Evolutionary conservation across 2,329 filamentous ascomycete species (phyloP), one percentile per base, ranked within the genome.

Genomic region (Mycogone perniciosa): DNA sequence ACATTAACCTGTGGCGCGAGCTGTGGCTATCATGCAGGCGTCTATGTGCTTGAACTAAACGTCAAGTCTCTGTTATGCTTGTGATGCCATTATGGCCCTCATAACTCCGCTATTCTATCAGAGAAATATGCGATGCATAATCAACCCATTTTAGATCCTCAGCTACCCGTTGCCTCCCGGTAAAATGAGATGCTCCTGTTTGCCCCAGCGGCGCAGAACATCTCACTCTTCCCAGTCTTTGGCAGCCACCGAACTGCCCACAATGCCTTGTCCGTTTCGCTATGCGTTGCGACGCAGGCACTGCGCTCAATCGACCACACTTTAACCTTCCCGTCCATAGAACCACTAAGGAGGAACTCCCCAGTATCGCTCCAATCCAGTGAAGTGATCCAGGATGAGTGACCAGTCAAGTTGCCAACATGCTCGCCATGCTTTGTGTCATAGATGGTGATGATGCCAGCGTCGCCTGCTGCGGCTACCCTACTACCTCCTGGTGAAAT

Each of bases 351-450:
- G 9, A 99, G 74, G 67, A 88, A 96, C 70, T 97, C 92, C 44
- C 93, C 93, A 4, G 88, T 95, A 62, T 88, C 82, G 66, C 86
- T 97, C 89, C 92, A 99, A 66, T 96, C 89, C 40, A 97, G 75
- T 31, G 86, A 86, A 54, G 92, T 87, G 58, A 99, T 84, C 93
- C 92, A 99, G 5, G 88, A 86, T 1, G 81, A 79, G 65, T 92
- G 88, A 1, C 86, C 89, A 0, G 79, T 71, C 53, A 99, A 73
- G 64, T 90, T 95, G 20, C 87, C 89, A 10, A 97, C 85, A 63
- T 96, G 92, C 68, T 97, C 91, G 45, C 93, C 93, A 44, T 92
- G 91, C 57, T 84, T 81, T 60, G 95, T 89, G 64, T 97, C 91
- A 72, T 96, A 99, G 42, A 97, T 77, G 2, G 88, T 87, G 60